Evolutionary conservation across 257 asterid species (phyloP).

Genomic region (Solanum tacnaense): DNA sequence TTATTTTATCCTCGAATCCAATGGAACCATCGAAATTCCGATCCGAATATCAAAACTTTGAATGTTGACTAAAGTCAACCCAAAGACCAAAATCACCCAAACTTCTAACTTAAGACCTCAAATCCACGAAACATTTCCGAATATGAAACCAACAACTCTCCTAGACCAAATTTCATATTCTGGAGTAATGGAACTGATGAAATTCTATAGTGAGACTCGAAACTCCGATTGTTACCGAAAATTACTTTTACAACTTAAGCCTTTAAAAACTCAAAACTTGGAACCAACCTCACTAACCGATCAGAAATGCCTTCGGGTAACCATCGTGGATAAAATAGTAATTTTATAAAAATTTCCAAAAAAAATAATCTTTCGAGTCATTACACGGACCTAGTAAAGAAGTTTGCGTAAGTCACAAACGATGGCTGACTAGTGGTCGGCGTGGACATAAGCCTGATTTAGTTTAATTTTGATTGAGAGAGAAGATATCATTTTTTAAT

Average conservation of each 20-base stretch:
- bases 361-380: neutral
- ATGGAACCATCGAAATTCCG: neutral
- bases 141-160: neutral
- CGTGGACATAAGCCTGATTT: neutral
- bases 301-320: neutral
- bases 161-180: neutral
- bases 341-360: no score
- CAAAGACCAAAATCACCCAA: neutral
- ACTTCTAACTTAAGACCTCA: neutral
- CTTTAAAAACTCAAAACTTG: neutral
- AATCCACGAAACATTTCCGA: neutral
- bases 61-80: neutral
- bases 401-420: neutral
- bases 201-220: neutral
- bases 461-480: neutral
- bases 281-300: neutral
- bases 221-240: neutral
- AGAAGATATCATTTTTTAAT: neutral
- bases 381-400: neutral
- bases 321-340: neutral
- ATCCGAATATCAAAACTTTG: neutral
- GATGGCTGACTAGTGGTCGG: neutral
- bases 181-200: neutral
- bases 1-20: neutral
- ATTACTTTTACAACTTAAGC: neutral